phyloP scores from a whole-genome alignment of 2,329 filamentous ascomycete species.

The Verticillium nubilum region DNA sequence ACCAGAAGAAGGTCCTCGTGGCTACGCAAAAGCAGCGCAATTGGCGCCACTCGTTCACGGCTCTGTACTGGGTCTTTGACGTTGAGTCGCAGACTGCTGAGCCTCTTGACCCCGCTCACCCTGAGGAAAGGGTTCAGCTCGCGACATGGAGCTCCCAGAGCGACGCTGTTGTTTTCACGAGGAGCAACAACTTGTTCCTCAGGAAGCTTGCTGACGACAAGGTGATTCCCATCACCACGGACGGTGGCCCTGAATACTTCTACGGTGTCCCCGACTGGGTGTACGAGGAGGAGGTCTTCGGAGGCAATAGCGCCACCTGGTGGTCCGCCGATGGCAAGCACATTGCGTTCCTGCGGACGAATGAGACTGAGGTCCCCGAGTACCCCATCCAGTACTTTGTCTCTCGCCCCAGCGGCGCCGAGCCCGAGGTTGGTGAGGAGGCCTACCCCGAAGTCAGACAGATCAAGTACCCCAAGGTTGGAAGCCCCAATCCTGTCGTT shows the following conservation, averaged over 20 bases:
- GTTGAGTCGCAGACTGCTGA: conserved; percentile 73
- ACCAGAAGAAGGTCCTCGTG: conserved; percentile 84
- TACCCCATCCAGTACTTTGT: conserved; percentile 94
- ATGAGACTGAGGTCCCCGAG: conserved; percentile 85
- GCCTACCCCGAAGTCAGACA: conserved; percentile 83
- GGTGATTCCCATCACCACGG: conserved; percentile 71
- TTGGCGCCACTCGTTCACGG: conserved; percentile 87
- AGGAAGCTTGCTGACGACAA: conserved; percentile 52
- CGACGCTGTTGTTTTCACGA: conserved; percentile 82
- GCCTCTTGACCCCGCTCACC: conserved; percentile 67
- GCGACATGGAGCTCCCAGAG: conserved; percentile 87
- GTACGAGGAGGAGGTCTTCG: conserved; percentile 79
- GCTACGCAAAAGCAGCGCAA: conserved; percentile 66
- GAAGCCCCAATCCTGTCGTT: conserved; percentile 87
- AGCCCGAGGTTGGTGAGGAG: conserved; percentile 67
- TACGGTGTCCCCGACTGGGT: conserved; percentile 97
- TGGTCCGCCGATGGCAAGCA: conserved; percentile 79
- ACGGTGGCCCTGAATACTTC: conserved; percentile 84
- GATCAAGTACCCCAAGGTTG: conserved; percentile 97
- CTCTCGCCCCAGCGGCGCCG: conserved; percentile 71
- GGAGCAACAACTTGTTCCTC: conserved; percentile 85
- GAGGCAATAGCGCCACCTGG: conserved; percentile 73
- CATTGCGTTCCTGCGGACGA: conserved; percentile 76
- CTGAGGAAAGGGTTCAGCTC: conserved; percentile 66
- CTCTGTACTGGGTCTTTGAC: conserved; percentile 86